Evolutionary conservation across 2,329 filamentous ascomycete species (phyloP).

Genomic region (Arthrobotrys sphaeroides): DNA sequence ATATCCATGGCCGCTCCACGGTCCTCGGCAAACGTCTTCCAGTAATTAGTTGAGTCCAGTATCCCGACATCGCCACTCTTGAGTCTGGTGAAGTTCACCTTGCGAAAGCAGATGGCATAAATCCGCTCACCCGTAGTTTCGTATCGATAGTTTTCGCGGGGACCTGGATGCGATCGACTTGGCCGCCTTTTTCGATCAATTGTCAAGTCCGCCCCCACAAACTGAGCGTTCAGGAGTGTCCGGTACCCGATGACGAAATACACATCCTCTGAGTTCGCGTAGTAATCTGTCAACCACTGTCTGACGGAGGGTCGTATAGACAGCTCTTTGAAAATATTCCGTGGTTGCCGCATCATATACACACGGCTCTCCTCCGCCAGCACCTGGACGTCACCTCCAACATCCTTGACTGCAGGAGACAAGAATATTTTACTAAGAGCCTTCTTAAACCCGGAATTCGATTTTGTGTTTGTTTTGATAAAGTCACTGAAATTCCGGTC

Average conservation of each 20-base stretch:
- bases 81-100: conserved; percentile 11
- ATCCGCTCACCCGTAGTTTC: conserved; percentile 30
- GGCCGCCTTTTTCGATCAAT: neutral
- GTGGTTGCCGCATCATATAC: conserved; percentile 31
- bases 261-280: neutral
- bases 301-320: neutral
- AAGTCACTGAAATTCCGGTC: conserved; percentile 42
- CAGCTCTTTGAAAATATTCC: conserved; percentile 14
- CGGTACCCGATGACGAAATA: conserved; percentile 39
- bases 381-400: conserved; percentile 25
- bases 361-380: conserved; percentile 33
- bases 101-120: conserved; percentile 40
- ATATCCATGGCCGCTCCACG: neutral
- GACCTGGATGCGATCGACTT: neutral
- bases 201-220: conserved; percentile 12
- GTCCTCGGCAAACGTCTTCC: conserved; percentile 13
- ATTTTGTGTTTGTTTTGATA: conserved; percentile 9
- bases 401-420: conserved; percentile 14
- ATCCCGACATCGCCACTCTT: neutral
- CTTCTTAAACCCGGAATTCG: conserved; percentile 14
- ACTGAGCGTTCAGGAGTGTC: conserved; percentile 30
- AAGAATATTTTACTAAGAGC: conserved; percentile 30
- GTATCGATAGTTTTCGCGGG: conserved; percentile 10
- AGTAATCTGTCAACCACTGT: conserved; percentile 5
- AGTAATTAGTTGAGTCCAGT: conserved; percentile 17